Conservation (phyloP, 768 basidiomycete genomes). For the Filobasidium wieringae region DNA sequence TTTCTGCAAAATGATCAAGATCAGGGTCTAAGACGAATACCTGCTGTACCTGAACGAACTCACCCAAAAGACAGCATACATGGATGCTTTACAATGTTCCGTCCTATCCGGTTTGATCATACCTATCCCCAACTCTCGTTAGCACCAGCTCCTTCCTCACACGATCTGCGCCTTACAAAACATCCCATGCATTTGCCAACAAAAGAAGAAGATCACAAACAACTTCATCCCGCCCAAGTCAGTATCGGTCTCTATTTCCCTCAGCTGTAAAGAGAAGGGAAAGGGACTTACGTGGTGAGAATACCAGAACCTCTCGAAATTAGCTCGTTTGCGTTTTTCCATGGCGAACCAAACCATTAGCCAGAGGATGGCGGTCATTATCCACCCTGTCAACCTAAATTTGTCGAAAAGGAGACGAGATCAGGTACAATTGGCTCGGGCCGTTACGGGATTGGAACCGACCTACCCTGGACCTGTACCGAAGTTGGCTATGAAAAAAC, state of each 20-base stretch:
- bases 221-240: slow-evolving; percentile 49
- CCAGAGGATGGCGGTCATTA: slow-evolving; percentile 59
- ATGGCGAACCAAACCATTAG: slow-evolving; percentile 75
- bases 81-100: slow-evolving; percentile 73
- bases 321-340: slow-evolving; percentile 63
- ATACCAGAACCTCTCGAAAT: slow-evolving; percentile 55
- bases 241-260: background rate
- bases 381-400: slow-evolving; percentile 64
- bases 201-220: slow-evolving; percentile 82
- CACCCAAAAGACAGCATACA: slow-evolving; percentile 91
- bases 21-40: background rate
- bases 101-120: slow-evolving; percentile 62
- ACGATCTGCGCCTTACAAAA: slow-evolving; percentile 43
- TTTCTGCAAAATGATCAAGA: slow-evolving; percentile 20
- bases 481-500: slow-evolving; percentile 72
- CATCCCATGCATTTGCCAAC: slow-evolving; percentile 92
- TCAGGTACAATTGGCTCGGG: background rate
- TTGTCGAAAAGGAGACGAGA: background rate
- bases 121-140: slow-evolving; percentile 13
- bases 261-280: too few relatives aligned
- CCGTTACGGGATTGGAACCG: slow-evolving; percentile 27
- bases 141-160: background rate
- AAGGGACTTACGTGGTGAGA: slow-evolving; percentile 25
- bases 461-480: slow-evolving; percentile 44
- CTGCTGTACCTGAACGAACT: background rate